Conservation (phyloP, 2,329 filamentous ascomycete genomes). For the Berkeleyomyces rouxiae region DNA sequence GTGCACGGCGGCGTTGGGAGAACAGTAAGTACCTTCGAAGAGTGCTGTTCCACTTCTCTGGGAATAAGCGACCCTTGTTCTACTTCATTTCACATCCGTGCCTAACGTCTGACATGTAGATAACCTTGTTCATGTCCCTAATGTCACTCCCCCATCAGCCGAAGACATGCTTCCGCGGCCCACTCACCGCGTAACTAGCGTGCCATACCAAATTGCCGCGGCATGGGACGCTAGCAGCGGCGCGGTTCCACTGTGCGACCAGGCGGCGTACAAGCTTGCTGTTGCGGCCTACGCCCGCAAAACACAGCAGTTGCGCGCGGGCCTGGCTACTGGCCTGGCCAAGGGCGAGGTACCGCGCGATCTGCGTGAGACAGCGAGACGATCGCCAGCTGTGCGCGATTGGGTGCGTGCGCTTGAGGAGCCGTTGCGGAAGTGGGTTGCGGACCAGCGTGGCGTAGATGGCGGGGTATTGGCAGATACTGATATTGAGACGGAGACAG, state of each 20-base stretch:
- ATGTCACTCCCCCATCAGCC: constrained; percentile 65
- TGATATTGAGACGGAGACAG: constrained; percentile 16
- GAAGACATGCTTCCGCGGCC: constrained; percentile 71
- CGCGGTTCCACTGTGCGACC: constrained; percentile 21
- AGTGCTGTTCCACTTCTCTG: background rate
- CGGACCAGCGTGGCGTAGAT: constrained; percentile 26
- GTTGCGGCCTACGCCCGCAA: constrained; percentile 27
- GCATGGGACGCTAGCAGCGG: constrained; percentile 50
- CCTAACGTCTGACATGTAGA: constrained; percentile 33
- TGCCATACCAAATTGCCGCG: constrained; percentile 80
- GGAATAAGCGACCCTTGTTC: background rate
- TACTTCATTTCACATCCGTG: no score
- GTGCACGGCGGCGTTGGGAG: constrained; percentile 81
- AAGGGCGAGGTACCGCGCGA: constrained; percentile 57
- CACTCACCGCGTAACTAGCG: constrained; percentile 57
- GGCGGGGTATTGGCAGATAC: constrained; percentile 11
- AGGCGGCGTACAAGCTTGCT: constrained; percentile 33
- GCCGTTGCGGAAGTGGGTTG: constrained; percentile 62
- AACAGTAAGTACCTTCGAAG: constrained; percentile 49
- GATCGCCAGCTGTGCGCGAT: constrained; percentile 56
- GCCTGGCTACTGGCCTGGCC: constrained; percentile 27
- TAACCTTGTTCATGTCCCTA: constrained; percentile 70
- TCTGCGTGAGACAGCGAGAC: constrained; percentile 65
- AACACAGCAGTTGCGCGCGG: constrained; percentile 28
- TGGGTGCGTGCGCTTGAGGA: constrained; percentile 74